Evolutionary conservation across 768 basidiomycete genomes (phyloP).

Genomic region (Rhodocollybia butyracea): DNA sequence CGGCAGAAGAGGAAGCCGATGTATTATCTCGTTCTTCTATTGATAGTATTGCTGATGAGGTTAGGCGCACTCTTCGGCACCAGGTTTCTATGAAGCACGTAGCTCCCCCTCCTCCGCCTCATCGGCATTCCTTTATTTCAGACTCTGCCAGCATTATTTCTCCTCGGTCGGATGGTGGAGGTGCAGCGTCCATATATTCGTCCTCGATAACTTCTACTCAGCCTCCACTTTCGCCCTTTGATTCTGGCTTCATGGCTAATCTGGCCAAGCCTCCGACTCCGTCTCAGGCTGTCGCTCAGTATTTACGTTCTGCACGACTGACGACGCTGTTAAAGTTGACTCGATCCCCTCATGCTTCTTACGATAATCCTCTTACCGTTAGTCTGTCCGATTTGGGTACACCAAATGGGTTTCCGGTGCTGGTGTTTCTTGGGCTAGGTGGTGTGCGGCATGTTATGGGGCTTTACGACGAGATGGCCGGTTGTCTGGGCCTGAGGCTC

Average conservation of each 20-base stretch:
- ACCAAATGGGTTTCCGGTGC: constrained; percentile 79
- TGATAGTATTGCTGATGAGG: constrained; percentile 85
- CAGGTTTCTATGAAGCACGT: constrained; percentile 43
- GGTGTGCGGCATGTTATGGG: constrained; percentile 95
- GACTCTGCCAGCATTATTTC: constrained; percentile 54
- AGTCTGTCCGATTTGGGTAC: constrained; percentile 93
- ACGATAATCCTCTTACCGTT: constrained; percentile 71
- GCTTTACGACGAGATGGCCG: constrained; percentile 94
- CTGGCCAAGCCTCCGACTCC: constrained; percentile 41
- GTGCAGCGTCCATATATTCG: constrained; percentile 47
- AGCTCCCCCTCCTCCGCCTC: constrained; percentile 40
- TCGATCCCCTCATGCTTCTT: constrained; percentile 75
- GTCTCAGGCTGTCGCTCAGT: constrained; percentile 78
- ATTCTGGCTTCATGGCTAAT: constrained; percentile 34
- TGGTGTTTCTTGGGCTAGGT: constrained; percentile 91
- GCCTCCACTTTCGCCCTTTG: constrained; percentile 46
- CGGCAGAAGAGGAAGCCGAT: constrained; percentile 59
- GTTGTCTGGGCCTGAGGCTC: constrained; percentile 77
- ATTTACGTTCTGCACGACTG: constrained; percentile 81
- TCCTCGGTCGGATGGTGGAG: constrained; percentile 52
- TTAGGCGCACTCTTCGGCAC: constrained; percentile 63
- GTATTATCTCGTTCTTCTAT: constrained; percentile 78
- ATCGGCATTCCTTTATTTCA: constrained; percentile 52
- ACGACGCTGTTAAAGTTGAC: constrained; percentile 81
- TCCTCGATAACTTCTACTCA: constrained; percentile 46